These are phyloP conservation scores for Populus tremula DNA, from an alignment of 345 rosid genomes.

Conservation along the genomic window DNA sequence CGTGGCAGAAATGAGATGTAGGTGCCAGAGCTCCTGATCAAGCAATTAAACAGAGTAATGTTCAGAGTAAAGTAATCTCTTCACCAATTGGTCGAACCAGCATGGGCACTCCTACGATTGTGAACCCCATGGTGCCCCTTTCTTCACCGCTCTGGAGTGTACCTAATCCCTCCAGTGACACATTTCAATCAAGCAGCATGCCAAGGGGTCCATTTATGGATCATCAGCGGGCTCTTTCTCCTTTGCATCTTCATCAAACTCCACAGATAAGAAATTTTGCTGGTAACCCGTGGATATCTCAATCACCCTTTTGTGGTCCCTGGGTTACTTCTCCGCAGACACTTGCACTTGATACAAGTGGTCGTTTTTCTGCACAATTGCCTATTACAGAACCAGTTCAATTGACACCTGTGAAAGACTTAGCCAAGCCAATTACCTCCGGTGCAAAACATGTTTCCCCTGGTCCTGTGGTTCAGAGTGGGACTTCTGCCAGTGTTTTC, in stretches of 20 bases:
- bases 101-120: constrained; percentile 52
- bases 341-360: constrained; percentile 53
- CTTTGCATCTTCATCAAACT: constrained; percentile 67
- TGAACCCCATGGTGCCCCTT: constrained; percentile 55
- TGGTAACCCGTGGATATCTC: constrained; percentile 75
- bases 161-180: constrained; percentile 53
- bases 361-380: constrained; percentile 46
- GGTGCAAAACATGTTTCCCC: constrained; percentile 41
- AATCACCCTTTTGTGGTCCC: constrained; percentile 58
- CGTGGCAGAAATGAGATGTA: constrained; percentile 19
- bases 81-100: constrained; percentile 51
- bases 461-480: constrained; percentile 36
- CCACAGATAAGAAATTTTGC: constrained; percentile 53
- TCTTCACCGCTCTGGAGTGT: constrained; percentile 89
- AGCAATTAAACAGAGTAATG: constrained; percentile 42
- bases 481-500: constrained; percentile 41
- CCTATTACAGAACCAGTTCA: constrained; percentile 59
- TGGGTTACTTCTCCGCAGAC: constrained; percentile 73
- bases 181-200: constrained; percentile 50
- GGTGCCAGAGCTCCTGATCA: constrained; percentile 50
- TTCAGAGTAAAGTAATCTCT: constrained; percentile 45
- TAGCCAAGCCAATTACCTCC: constrained; percentile 45
- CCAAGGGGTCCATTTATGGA: constrained; percentile 60
- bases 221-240: constrained; percentile 60
- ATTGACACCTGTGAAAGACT: constrained; percentile 60